Evolutionary conservation across 441 rosid genomes (phyloP), one percentile per base, ranked within the genome.

Genomic region (Brassica hybrid): DNA sequence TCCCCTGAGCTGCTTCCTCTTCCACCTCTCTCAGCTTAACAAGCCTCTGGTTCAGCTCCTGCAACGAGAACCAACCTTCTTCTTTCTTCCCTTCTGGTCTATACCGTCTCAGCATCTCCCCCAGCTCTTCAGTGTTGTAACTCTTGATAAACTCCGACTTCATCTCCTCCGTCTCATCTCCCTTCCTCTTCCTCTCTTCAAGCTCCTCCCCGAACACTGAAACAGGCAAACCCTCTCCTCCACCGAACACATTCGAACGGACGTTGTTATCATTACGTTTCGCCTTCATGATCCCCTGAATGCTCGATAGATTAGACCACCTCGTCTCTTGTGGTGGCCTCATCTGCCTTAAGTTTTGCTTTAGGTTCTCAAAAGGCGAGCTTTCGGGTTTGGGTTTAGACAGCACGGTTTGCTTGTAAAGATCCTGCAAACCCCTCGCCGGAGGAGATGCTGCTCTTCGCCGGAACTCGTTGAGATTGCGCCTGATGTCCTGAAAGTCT

Each of bases 41-140:
- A 79, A 91, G 74, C 83, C 98, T 91, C 84, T 83, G 88, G 76
- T 81, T 88, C 87, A 93, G 72, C 86, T 93, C 94, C 80, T 69
- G 67, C 83, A 93, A 59, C 0, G 95, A 88, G 79, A 91, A 93
- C 82, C 86, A 76, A 7, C 76, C 82, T 73, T 81, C 77, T 59
- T 76, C 80, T 38, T 74, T 82, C 66, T 79, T 78, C 34, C 79
- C 84, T 48, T 80, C 76, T 0, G 90, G 89, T 72, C 94, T 82
- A 74, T 87, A 74, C 57, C 8, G 23, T 81, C 78, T 82, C 76
- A 93, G 74, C 71, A 80, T 87, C 67, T 76, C 76, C 9, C 96
- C 96, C 79, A 93, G 69, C 7, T 89, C 92, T 4, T 3, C 21
- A 6, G 67, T 34, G 5, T 30, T 4, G 72, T 89, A 88, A 14